Evolutionary conservation across 306 rosid genomes (phyloP).

Genomic region (Senna siamea): DNA sequence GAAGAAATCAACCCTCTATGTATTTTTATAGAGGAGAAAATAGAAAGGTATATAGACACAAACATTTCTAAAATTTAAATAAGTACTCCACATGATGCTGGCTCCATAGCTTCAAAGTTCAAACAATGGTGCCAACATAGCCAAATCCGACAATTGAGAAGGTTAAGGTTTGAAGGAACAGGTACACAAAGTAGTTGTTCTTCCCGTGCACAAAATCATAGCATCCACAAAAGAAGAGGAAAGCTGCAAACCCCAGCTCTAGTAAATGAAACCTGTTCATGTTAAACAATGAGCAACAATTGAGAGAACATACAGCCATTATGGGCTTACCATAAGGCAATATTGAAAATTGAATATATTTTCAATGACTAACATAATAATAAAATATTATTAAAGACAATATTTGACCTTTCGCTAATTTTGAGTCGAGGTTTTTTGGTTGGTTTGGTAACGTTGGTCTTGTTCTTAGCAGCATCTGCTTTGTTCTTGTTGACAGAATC

Average conservation of each 20-base stretch:
- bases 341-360: too few relatives aligned
- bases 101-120: conserved; percentile 37
- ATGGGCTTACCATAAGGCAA: too few relatives aligned
- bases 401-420: conserved; percentile 67
- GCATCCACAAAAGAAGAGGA: conserved; percentile 95
- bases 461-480: conserved; percentile 75
- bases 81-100: too few relatives aligned
- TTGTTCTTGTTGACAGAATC: conserved; percentile 80
- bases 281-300: conserved; percentile 13
- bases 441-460: conserved; percentile 54
- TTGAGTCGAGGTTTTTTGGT: conserved; percentile 62
- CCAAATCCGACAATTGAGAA: conserved; percentile 92
- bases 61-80: conserved; percentile 43
- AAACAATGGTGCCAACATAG: conserved; percentile 92
- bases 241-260: conserved; percentile 92
- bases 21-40: conserved; percentile 47
- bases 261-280: conserved; percentile 66
- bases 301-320: too few relatives aligned
- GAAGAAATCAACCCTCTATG: conserved; percentile 43
- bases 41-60: conserved; percentile 44
- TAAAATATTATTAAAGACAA: too few relatives aligned
- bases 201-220: conserved; percentile 91
- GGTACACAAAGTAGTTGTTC: conserved; percentile 89
- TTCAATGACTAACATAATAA: too few relatives aligned
- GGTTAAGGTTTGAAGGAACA: conserved; percentile 85